Conservation (phyloP, 192 early-diverging fungal species). For the Obelidium mucronatum region DNA sequence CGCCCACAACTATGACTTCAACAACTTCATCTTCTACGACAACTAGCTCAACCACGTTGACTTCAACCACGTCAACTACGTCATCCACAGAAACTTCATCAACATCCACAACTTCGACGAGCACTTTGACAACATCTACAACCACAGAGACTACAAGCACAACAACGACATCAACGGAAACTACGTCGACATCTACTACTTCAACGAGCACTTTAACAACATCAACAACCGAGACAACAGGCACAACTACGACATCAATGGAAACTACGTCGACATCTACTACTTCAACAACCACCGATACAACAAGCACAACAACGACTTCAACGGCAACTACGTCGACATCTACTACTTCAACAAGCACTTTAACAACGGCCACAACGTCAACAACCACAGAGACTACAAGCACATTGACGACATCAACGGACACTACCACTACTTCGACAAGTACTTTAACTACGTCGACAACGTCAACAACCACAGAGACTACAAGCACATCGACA, state of each 20-base stretch:
- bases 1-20: not conserved
- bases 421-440: not conserved
- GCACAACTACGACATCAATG: not conserved
- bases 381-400: not conserved
- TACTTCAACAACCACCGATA: not conserved
- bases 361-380: not conserved
- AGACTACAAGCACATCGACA: not conserved
- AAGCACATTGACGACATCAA: not conserved
- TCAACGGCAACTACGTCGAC: not conserved
- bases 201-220: not conserved
- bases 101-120: conserved; percentile 4
- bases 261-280: not conserved
- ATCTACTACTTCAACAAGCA: not conserved
- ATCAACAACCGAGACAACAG: no score
- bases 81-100: not conserved
- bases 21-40: not conserved
- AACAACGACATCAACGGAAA: not conserved
- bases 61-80: not conserved
- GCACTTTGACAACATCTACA: not conserved
- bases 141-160: not conserved
- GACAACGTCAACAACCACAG: not conserved
- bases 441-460: not conserved
- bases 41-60: not conserved
- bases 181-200: not conserved
- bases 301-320: not conserved